These are phyloP conservation scores for Schizochytrium sp. DNA, from an alignment of 108 stramenopile genomes.

Conservation along the genomic window DNA sequence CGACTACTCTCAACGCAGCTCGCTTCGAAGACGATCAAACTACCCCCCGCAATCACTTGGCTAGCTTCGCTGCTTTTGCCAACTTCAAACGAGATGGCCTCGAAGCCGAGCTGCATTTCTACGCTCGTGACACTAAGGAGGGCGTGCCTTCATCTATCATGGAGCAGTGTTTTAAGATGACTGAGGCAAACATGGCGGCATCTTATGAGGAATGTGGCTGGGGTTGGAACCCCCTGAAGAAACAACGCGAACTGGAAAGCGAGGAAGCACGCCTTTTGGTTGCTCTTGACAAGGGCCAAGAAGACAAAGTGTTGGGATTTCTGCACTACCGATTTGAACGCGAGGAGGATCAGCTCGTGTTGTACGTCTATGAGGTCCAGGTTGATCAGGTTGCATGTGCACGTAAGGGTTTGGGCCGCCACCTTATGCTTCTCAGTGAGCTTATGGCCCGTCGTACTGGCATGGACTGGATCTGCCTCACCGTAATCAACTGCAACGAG, in stretches of 20 bases:
- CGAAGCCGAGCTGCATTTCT: background rate
- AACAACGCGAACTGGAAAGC: background rate
- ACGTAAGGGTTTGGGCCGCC: slow-evolving; percentile 46
- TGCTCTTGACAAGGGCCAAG: background rate
- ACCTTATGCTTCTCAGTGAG: slow-evolving; percentile 14
- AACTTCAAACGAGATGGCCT: slow-evolving; percentile 12
- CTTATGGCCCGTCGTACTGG: background rate
- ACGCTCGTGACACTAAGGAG: background rate
- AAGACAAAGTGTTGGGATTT: background rate
- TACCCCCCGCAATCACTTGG: background rate
- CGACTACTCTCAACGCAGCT: background rate
- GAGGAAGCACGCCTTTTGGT: slow-evolving; percentile 46
- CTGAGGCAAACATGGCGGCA: slow-evolving; percentile 44
- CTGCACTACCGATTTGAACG: slow-evolving; percentile 51
- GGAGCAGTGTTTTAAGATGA: slow-evolving; percentile 6
- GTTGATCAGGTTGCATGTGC: background rate
- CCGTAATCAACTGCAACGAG: slow-evolving; percentile 52
- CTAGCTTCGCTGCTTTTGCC: slow-evolving; percentile 47
- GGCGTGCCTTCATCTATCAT: background rate
- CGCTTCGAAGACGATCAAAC: background rate
- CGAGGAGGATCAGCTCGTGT: slow-evolving; percentile 6
- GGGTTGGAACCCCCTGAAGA: slow-evolving; percentile 53
- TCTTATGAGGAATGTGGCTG: slow-evolving; percentile 11
- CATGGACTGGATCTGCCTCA: slow-evolving; percentile 52
- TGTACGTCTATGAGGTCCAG: slow-evolving; percentile 56